A percentile compares a stretch with the other conserved stretches of the same genome.
Evolutionary conservation across 495 filamentous ascomycete genomes (phyloP).

Genomic region (Tetracladium marchalianum): DNA sequence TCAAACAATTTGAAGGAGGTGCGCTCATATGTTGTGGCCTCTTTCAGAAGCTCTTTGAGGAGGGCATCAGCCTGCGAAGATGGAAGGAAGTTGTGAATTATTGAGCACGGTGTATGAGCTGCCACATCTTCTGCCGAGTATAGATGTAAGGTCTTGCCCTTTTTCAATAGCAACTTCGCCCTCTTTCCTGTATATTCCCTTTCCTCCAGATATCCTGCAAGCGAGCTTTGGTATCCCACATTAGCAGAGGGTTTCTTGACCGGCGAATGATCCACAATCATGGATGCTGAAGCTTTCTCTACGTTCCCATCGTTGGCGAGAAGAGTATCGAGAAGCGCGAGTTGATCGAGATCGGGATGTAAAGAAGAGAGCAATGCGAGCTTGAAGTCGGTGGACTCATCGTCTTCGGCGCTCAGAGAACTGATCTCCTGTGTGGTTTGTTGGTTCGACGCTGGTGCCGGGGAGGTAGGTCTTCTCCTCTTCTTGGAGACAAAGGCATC

Average conservation of each 20-base stretch:
- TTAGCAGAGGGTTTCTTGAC: conserved; percentile 28
- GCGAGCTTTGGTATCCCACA: conserved; percentile 47
- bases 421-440: conserved; percentile 6
- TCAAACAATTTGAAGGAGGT: conserved; percentile 80
- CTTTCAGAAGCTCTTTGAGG: conserved; percentile 63
- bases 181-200: conserved; percentile 26
- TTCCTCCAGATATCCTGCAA: conserved; percentile 40
- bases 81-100: conserved; percentile 86
- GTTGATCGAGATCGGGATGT: conserved; percentile 50
- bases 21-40: conserved; percentile 63
- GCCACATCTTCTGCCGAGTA: conserved; percentile 72
- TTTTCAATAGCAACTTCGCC: conserved; percentile 46
- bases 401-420: conserved; percentile 27
- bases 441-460: neutral
- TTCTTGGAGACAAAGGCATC: conserved; percentile 49
- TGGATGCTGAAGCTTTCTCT: conserved; percentile 42
- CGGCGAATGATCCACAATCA: conserved; percentile 24
- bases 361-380: conserved; percentile 75
- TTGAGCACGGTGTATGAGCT: conserved; percentile 73
- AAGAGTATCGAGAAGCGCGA: conserved; percentile 65
- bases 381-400: conserved; percentile 83
- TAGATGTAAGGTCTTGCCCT: conserved; percentile 73
- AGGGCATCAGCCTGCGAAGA: conserved; percentile 58
- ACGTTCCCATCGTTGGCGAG: conserved; percentile 72
- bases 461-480: conserved; percentile 24